Percentiles rank a stretch among this genome's conserved stretches.
These are phyloP conservation scores for Wallacemonas sp. DNA, from an alignment of 208 protist species.

Conservation along the genomic window DNA sequence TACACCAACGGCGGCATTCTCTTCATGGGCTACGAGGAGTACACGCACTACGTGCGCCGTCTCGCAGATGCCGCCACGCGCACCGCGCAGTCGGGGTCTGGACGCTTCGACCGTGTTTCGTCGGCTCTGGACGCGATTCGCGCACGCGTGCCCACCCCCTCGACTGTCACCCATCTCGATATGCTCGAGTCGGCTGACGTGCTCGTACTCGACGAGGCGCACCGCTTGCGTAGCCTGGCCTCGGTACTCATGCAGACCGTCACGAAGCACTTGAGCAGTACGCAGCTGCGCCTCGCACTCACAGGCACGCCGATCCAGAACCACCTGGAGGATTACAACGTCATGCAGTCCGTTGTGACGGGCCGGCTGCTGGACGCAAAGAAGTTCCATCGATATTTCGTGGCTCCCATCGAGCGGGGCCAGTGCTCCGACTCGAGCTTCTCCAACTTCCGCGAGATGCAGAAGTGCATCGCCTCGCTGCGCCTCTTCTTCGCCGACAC, in stretches of 20 bases:
- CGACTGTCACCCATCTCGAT: slow-evolving; percentile 43
- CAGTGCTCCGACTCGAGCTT: slow-evolving; percentile 72
- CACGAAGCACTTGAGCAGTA: slow-evolving; percentile 37
- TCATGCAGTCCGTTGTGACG: slow-evolving; percentile 84
- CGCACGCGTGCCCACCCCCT: slow-evolving; percentile 36
- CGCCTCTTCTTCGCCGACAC: slow-evolving; percentile 62
- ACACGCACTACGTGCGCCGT: slow-evolving; percentile 24
- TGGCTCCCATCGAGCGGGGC: slow-evolving; percentile 59
- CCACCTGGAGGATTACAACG: slow-evolving; percentile 88
- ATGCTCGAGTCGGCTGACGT: slow-evolving; percentile 71
- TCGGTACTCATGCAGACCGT: slow-evolving; percentile 58
- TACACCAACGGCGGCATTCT: slow-evolving; percentile 74
- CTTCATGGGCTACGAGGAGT: slow-evolving; percentile 87
- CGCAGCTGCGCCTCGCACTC: slow-evolving; percentile 82
- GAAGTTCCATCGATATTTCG: slow-evolving; percentile 67
- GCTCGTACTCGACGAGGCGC: slow-evolving; percentile 83
- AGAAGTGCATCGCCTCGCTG: slow-evolving; percentile 69
- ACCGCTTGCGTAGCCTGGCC: slow-evolving; percentile 55
- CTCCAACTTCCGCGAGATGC: slow-evolving; percentile 77
- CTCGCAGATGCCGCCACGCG: not conserved
- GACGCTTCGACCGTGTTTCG: slow-evolving; percentile 26
- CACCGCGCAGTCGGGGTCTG: slow-evolving; percentile 14
- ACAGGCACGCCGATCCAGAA: slow-evolving; percentile 92
- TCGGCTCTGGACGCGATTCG: slow-evolving; percentile 42
- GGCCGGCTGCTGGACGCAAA: slow-evolving; percentile 44